Percentiles rank a stretch among this genome's conserved stretches.
Evolutionary conservation across 2,329 filamentous ascomycete species (phyloP).

Genomic region (Orbilia oligospora): DNA sequence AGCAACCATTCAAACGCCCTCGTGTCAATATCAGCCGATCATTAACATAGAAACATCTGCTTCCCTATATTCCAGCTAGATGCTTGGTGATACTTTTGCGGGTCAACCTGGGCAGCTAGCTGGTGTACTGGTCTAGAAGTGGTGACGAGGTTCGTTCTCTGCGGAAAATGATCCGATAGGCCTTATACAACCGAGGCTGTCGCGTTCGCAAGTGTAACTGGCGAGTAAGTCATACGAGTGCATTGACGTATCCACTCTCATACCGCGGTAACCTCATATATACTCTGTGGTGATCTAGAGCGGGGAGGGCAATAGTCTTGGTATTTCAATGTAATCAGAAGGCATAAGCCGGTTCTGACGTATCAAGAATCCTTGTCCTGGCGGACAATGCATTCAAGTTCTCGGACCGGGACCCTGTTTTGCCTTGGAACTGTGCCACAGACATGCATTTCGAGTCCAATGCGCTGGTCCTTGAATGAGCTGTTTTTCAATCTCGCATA

Average conservation of each 20-base stretch:
- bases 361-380: background rate
- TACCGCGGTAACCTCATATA: background rate
- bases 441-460: background rate
- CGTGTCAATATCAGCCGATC: background rate
- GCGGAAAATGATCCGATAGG: slow-evolving; percentile 14
- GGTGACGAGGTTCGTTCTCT: background rate
- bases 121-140: background rate
- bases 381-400: background rate
- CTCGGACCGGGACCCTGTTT: background rate
- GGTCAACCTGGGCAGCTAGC: background rate
- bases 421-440: background rate
- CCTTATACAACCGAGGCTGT: background rate
- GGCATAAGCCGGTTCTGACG: background rate
- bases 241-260: background rate
- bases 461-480: background rate
- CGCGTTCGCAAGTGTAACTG: background rate
- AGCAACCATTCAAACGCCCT: background rate
- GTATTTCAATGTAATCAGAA: background rate
- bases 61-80: background rate
- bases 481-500: background rate
- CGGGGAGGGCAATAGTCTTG: background rate
- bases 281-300: background rate
- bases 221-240: background rate
- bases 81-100: background rate
- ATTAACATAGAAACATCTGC: background rate